Percentiles rank a stretch among this genome's conserved stretches.
Conservation (phyloP, 1,284 basidiomycete species). For the Sparassis latifolia region DNA sequence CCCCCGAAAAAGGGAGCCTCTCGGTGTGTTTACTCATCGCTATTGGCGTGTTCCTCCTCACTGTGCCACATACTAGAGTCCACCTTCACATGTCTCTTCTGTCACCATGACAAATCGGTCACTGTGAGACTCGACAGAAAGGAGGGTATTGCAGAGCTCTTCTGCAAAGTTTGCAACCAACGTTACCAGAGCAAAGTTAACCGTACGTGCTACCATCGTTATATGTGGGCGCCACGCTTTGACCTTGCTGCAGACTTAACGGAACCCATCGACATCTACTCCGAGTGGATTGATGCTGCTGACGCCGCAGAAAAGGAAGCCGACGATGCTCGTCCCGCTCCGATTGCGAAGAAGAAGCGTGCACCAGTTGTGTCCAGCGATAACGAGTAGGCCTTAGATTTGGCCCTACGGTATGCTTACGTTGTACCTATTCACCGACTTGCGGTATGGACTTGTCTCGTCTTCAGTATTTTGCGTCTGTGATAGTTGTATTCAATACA, state of each 20-base stretch:
- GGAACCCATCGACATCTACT: constrained; percentile 86
- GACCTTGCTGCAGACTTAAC: constrained; percentile 54
- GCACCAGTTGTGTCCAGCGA: constrained; percentile 31
- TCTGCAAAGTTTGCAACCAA: constrained; percentile 78
- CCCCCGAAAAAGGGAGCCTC: constrained; percentile 56
- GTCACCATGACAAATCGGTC: constrained; percentile 86
- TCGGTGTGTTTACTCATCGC: constrained; percentile 44
- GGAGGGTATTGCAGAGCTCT: constrained; percentile 71
- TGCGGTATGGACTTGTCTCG: too few relatives aligned
- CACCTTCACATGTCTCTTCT: constrained; percentile 82
- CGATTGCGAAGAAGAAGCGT: constrained; percentile 54
- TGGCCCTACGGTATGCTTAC: neutral
- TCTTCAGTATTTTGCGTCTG: too few relatives aligned
- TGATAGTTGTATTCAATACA: neutral
- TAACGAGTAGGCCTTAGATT: constrained; percentile 25
- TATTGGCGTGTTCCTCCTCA: neutral
- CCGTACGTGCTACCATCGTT: constrained; percentile 46
- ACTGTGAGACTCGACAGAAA: constrained; percentile 82
- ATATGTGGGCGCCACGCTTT: constrained; percentile 7
- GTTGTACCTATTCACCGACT: too few relatives aligned
- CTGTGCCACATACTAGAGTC: constrained; percentile 43
- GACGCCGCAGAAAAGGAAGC: constrained; percentile 72
- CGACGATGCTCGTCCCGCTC: constrained; percentile 38
- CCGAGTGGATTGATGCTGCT: constrained; percentile 88
- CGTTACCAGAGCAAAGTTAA: constrained; percentile 80